Percentiles rank a stretch among this genome's conserved stretches.
Conservation (phyloP, 345 rosid species). For the Erysimum cheiranthoides region DNA sequence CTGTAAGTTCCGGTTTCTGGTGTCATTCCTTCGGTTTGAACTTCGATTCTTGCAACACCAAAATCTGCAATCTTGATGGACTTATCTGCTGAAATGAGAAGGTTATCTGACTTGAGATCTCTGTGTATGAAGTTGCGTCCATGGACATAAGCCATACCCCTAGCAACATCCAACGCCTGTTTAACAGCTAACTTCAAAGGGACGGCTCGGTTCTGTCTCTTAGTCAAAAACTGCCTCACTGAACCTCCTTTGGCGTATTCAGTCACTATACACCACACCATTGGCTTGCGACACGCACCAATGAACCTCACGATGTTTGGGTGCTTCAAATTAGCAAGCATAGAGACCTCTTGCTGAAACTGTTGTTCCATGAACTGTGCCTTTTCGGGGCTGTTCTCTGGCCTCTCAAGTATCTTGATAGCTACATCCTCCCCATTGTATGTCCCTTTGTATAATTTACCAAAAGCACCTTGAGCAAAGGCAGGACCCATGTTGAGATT, state of each 20-base stretch:
- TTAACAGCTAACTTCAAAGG: conserved; percentile 54
- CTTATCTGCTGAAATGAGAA: conserved; percentile 51
- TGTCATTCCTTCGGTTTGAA: conserved; percentile 58
- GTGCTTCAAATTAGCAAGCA: conserved; percentile 49
- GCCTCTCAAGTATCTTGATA: conserved; percentile 52
- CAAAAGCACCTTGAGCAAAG: conserved; percentile 72
- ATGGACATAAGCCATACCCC: conserved; percentile 60
- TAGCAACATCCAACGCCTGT: conserved; percentile 58
- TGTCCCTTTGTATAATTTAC: conserved; percentile 54
- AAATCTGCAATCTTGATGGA: conserved; percentile 61
- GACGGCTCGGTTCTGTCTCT: conserved; percentile 48
- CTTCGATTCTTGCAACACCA: conserved; percentile 57
- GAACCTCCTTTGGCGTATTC: conserved; percentile 54
- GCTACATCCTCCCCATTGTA: conserved; percentile 54
- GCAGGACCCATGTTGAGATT: conserved; percentile 58
- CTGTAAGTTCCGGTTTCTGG: conserved; percentile 60
- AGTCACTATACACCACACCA: conserved; percentile 54
- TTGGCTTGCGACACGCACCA: conserved; percentile 52
- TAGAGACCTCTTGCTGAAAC: conserved; percentile 50
- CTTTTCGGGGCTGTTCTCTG: conserved; percentile 40
- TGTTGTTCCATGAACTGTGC: conserved; percentile 53
- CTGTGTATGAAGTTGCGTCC: conserved; percentile 54
- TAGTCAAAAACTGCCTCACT: conserved; percentile 47
- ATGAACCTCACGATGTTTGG: conserved; percentile 49
- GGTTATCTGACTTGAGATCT: conserved; percentile 58